A percentile compares a stretch with the other conserved stretches of the same genome.
These are phyloP conservation scores for Eucalyptus grandis DNA, from an alignment of 345 rosid genomes.

Conservation along the genomic window DNA sequence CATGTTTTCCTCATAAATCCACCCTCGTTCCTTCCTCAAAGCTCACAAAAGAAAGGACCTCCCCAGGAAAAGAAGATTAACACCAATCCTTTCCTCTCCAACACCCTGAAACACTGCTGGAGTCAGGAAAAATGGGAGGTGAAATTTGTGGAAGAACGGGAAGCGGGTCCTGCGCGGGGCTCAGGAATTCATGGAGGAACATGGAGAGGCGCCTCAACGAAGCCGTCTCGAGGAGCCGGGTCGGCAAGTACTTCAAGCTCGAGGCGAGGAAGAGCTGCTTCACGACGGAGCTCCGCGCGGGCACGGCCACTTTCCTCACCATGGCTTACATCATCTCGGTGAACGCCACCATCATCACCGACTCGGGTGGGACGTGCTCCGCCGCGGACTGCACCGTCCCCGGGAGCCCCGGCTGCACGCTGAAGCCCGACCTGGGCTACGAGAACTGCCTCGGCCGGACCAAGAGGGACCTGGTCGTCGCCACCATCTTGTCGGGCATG, in stretches of 20 bases:
- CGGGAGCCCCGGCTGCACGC: slow-evolving; percentile 34
- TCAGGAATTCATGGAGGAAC: slow-evolving; percentile 20
- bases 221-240: slow-evolving; percentile 38
- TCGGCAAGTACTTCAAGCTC: slow-evolving; percentile 61
- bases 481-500: slow-evolving; percentile 68
- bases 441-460: slow-evolving; percentile 46
- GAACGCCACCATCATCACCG: slow-evolving; percentile 72
- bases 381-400: slow-evolving; percentile 39
- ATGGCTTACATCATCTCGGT: slow-evolving; percentile 91
- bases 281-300: slow-evolving; percentile 77
- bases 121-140: neutral
- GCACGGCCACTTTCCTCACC: slow-evolving; percentile 86
- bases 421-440: slow-evolving; percentile 47
- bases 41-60: neutral
- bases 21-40: neutral
- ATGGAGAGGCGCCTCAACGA: slow-evolving; percentile 49
- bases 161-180: neutral
- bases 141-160: neutral
- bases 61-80: neutral
- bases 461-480: slow-evolving; percentile 68
- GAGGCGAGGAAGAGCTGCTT: slow-evolving; percentile 55
- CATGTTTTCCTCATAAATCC: neutral
- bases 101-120: neutral
- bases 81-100: neutral
- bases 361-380: slow-evolving; percentile 77